Conservation (phyloP, 371 early-diverging fungal species). For the Saksenaea vasiformis region DNA sequence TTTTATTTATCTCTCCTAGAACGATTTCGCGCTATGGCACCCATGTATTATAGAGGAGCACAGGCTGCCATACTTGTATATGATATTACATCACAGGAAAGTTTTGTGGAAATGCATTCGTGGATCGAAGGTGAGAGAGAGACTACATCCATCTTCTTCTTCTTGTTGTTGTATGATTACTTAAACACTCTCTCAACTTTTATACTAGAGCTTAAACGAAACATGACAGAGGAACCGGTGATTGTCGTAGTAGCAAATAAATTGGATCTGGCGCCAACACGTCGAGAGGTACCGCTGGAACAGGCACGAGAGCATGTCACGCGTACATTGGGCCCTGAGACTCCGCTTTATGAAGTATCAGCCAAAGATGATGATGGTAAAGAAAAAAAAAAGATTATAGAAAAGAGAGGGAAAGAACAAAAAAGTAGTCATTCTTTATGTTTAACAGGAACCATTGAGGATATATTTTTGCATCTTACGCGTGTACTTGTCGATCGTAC, state of each 20-base stretch:
- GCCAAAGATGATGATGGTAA: slow-evolving; percentile 75
- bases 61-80: slow-evolving; percentile 68
- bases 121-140: slow-evolving; percentile 26
- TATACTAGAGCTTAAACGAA: slow-evolving; percentile 63
- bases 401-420: background rate
- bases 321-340: slow-evolving; percentile 60
- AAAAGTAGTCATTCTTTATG: background rate
- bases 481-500: slow-evolving; percentile 61
- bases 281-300: slow-evolving; percentile 60
- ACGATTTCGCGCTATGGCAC: slow-evolving; percentile 71
- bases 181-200: slow-evolving; percentile 6
- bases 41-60: slow-evolving; percentile 82
- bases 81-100: slow-evolving; percentile 42
- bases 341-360: slow-evolving; percentile 67
- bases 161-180: background rate
- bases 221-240: slow-evolving; percentile 70
- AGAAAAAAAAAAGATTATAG: background rate
- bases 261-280: slow-evolving; percentile 64
- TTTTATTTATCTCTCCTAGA: slow-evolving; percentile 31
- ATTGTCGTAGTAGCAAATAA: slow-evolving; percentile 80
- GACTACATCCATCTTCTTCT: too few relatives aligned
- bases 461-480: slow-evolving; percentile 64
- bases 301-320: slow-evolving; percentile 63
- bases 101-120: slow-evolving; percentile 27
- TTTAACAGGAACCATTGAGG: slow-evolving; percentile 55